Evolutionary conservation across 148 eudicot genomes (phyloP).

Genomic region (Rhododendron molle): DNA sequence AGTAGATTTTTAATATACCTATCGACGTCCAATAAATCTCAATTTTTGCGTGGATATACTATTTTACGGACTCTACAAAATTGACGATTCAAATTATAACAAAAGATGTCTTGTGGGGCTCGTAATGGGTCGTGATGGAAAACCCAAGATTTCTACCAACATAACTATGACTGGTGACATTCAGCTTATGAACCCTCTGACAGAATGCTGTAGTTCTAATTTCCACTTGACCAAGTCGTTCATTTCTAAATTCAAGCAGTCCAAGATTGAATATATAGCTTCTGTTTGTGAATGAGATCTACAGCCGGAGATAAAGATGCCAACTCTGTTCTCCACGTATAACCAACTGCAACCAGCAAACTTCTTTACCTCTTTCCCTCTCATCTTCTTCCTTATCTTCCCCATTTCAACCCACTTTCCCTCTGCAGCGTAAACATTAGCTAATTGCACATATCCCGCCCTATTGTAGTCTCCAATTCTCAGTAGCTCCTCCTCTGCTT

Average conservation of each 20-base stretch:
- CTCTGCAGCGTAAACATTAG: slow-evolving; percentile 70
- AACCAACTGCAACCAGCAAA: slow-evolving; percentile 88
- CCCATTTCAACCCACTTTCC: slow-evolving; percentile 86
- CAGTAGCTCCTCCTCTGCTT: slow-evolving; percentile 56
- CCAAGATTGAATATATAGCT: slow-evolving; percentile 44
- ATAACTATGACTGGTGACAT: background rate
- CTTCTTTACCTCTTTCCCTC: slow-evolving; percentile 68
- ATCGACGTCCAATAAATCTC: too few species aligned
- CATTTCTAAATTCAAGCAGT: slow-evolving; percentile 42
- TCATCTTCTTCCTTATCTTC: slow-evolving; percentile 85
- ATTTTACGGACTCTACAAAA: too few species aligned
- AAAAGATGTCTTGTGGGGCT: too few species aligned
- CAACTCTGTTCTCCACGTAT: slow-evolving; percentile 43
- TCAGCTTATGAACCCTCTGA: background rate
- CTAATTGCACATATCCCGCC: slow-evolving; percentile 72
- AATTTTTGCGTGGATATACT: too few species aligned
- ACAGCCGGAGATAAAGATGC: slow-evolving; percentile 62
- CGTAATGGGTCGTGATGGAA: too few species aligned
- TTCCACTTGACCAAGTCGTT: slow-evolving; percentile 2
- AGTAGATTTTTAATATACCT: too few species aligned
- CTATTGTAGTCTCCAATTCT: slow-evolving; percentile 60
- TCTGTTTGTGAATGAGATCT: slow-evolving; percentile 44
- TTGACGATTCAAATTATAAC: too few species aligned
- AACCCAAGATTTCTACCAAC: too few species aligned
- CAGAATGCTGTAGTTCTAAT: background rate